Percentiles rank a stretch among this genome's conserved stretches.
These are phyloP conservation scores for Penicillium concentricum DNA, from an alignment of 2,329 filamentous ascomycete genomes.

Conservation along the genomic window DNA sequence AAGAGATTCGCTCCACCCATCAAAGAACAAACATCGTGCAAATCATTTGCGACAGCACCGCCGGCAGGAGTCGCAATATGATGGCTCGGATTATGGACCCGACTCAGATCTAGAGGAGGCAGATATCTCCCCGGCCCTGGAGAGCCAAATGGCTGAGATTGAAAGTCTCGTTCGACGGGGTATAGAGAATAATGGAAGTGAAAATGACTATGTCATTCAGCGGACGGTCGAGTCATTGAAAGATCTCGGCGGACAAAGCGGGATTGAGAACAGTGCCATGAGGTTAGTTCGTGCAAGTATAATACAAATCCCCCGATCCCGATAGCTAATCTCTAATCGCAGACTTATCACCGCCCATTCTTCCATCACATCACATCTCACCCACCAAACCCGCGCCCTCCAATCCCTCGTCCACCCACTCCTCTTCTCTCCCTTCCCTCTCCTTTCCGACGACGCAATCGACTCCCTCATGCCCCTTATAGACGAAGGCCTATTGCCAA, in stretches of 20 bases:
- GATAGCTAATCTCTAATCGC: background rate
- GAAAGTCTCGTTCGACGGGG: slow-evolving; percentile 56
- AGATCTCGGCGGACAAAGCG: slow-evolving; percentile 56
- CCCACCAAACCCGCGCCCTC: slow-evolving; percentile 60
- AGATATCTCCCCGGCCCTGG: slow-evolving; percentile 55
- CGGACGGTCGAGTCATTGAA: slow-evolving; percentile 52
- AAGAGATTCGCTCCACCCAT: slow-evolving; percentile 32
- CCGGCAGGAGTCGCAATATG: slow-evolving; percentile 50
- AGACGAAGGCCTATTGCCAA: slow-evolving; percentile 50
- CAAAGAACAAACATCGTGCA: slow-evolving; percentile 41
- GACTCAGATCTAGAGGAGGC: slow-evolving; percentile 55
- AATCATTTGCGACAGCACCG: slow-evolving; percentile 36
- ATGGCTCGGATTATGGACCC: slow-evolving; percentile 59
- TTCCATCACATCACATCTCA: slow-evolving; percentile 59
- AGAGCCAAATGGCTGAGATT: slow-evolving; percentile 55
- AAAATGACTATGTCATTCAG: slow-evolving; percentile 53
- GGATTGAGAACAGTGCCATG: slow-evolving; percentile 57
- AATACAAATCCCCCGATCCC: background rate
- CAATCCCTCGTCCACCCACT: slow-evolving; percentile 59
- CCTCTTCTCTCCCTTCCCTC: slow-evolving; percentile 56
- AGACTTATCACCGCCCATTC: slow-evolving; percentile 60
- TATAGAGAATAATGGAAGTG: slow-evolving; percentile 52
- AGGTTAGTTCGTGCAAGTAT: slow-evolving; percentile 41
- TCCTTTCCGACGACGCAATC: slow-evolving; percentile 53
- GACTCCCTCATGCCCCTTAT: slow-evolving; percentile 59